Evolutionary conservation across 345 rosid species (phyloP).

Genomic region (Turnera subulata): DNA sequence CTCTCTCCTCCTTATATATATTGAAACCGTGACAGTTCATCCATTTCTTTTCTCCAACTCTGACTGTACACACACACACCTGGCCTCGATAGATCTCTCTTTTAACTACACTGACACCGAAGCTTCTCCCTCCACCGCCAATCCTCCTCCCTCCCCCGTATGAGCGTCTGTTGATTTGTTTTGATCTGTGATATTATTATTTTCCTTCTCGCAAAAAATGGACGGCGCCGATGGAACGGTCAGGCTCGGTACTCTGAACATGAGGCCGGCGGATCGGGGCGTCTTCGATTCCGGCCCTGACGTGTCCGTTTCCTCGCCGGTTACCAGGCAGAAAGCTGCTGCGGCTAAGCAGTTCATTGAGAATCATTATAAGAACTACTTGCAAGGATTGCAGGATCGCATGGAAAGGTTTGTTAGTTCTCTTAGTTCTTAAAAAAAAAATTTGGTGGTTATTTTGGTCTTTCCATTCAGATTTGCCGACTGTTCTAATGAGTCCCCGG

Average conservation of each 20-base stretch:
- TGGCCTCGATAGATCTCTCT: slow-evolving; percentile 18
- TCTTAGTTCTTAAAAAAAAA: too few relatives aligned
- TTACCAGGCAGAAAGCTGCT: slow-evolving; percentile 92
- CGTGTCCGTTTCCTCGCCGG: slow-evolving; percentile 86
- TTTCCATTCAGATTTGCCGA: too few relatives aligned
- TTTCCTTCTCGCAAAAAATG: slow-evolving; percentile 27
- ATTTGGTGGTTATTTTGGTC: too few relatives aligned
- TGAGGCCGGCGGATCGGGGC: slow-evolving; percentile 55
- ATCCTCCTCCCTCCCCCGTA: neutral
- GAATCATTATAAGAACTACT: slow-evolving; percentile 90
- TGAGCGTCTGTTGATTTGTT: neutral
- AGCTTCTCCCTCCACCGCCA: neutral
- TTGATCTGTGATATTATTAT: neutral
- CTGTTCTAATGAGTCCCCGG: too few relatives aligned
- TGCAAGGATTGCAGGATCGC: slow-evolving; percentile 94
- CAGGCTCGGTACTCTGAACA: slow-evolving; percentile 56
- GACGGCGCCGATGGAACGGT: slow-evolving; percentile 89
- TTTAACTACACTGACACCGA: slow-evolving; percentile 4
- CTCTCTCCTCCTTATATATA: neutral
- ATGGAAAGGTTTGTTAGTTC: slow-evolving; percentile 72
- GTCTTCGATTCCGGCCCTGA: slow-evolving; percentile 54
- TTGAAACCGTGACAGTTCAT: slow-evolving; percentile 31
- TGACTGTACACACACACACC: slow-evolving; percentile 29
- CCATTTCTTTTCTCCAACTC: neutral
- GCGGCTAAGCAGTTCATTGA: slow-evolving; percentile 98